These are phyloP conservation scores for Xylaria hypoxylon DNA, from an alignment of 2,329 filamentous ascomycete species.

Conservation along the genomic window DNA sequence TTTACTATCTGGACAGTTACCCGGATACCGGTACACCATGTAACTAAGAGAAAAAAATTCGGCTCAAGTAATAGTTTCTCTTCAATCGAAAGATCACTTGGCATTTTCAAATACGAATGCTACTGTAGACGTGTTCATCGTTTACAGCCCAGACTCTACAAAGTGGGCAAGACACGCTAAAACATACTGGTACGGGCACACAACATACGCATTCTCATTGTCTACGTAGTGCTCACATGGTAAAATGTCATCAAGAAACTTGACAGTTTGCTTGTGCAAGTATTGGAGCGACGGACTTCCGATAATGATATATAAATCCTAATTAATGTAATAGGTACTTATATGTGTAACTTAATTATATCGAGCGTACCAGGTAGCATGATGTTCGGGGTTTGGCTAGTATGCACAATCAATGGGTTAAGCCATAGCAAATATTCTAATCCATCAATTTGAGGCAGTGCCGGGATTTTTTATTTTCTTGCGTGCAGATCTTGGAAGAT, in stretches of 20 bases:
- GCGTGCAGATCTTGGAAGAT: conserved; percentile 1
- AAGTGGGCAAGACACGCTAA: conserved; percentile 21
- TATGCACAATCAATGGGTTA: neutral
- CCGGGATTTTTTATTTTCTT: conserved; percentile 12
- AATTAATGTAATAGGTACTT: too few species aligned
- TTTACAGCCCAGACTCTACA: conserved; percentile 15
- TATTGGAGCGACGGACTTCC: too few species aligned
- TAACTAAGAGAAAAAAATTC: neutral
- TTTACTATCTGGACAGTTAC: neutral
- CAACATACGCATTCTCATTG: neutral
- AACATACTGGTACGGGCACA: conserved; percentile 4
- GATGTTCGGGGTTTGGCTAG: neutral
- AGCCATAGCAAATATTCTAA: neutral
- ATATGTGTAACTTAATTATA: neutral
- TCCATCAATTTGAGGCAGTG: conserved; percentile 1
- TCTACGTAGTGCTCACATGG: conserved; percentile 10
- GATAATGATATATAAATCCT: too few species aligned
- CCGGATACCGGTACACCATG: neutral
- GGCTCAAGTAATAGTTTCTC: neutral
- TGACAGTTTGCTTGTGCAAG: neutral
- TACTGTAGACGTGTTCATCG: conserved; percentile 32
- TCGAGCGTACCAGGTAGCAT: neutral
- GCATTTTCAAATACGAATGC: conserved; percentile 26
- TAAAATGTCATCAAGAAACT: neutral
- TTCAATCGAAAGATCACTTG: neutral